Conservation (phyloP, 306 rosid genomes). For the Carpinus fangiana region DNA sequence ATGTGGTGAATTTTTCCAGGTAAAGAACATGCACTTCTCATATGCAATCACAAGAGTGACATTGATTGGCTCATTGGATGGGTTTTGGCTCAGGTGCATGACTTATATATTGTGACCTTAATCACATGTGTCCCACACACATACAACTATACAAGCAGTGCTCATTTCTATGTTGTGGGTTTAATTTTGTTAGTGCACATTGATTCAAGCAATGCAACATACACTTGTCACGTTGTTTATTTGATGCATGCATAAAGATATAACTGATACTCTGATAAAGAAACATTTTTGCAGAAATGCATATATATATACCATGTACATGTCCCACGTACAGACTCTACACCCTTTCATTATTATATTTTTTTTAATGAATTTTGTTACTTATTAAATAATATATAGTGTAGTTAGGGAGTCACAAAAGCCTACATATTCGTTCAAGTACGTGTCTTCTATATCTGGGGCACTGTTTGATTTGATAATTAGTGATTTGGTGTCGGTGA, state of each 20-base stretch:
- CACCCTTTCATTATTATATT: background rate
- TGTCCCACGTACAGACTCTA: background rate
- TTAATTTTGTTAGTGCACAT: constrained; percentile 5
- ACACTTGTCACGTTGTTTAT: background rate
- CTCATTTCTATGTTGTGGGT: background rate
- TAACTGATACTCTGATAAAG: background rate
- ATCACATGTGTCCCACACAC: constrained; percentile 9
- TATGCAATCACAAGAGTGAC: constrained; percentile 87
- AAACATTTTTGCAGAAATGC: background rate
- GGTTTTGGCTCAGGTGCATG: constrained; percentile 83
- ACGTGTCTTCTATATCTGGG: background rate
- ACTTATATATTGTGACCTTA: constrained; percentile 25
- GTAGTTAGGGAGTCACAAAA: background rate
- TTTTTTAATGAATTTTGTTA: background rate
- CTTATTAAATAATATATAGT: background rate
- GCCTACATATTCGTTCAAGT: background rate
- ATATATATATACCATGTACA: background rate
- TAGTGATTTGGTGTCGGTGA: constrained; percentile 10
- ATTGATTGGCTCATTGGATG: constrained; percentile 98
- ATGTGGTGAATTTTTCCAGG: constrained; percentile 51
- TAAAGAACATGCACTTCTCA: constrained; percentile 84
- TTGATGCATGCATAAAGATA: background rate
- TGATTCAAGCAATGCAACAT: background rate
- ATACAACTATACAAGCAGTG: no score
- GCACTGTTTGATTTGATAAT: constrained; percentile 14